phyloP scores from a whole-genome alignment of 768 basidiomycete genomes.

The Chalciporus sphaerocephalus region DNA sequence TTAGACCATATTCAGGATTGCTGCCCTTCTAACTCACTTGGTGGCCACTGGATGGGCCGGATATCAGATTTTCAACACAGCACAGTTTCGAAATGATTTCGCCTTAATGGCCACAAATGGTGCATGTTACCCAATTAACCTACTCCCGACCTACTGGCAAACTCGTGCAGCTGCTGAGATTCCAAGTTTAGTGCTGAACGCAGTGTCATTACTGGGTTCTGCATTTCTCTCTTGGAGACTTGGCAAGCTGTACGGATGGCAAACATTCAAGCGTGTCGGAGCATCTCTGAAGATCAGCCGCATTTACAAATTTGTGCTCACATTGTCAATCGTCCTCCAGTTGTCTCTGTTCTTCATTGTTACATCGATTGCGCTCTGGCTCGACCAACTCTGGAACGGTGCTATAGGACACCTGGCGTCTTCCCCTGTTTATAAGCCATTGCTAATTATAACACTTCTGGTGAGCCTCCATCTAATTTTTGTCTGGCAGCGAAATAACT shows the following conservation, averaged over 20 bases:
- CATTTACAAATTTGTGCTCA: constrained; percentile 67
- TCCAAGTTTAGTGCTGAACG: constrained; percentile 59
- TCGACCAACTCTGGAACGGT: constrained; percentile 71
- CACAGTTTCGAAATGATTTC: constrained; percentile 54
- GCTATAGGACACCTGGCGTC: constrained; percentile 53
- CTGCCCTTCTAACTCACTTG: constrained; percentile 68
- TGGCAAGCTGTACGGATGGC: constrained; percentile 79
- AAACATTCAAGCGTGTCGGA: constrained; percentile 83
- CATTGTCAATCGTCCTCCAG: constrained; percentile 68
- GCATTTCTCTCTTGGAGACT: constrained; percentile 68
- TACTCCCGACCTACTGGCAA: constrained; percentile 65
- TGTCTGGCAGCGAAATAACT: constrained; percentile 1
- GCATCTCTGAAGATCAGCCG: constrained; percentile 70
- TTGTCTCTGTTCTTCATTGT: constrained; percentile 76
- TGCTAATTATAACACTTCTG: constrained; percentile 52
- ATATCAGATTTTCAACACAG: constrained; percentile 61
- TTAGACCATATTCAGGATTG: constrained; percentile 37
- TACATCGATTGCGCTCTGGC: constrained; percentile 65
- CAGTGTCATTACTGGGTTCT: constrained; percentile 55
- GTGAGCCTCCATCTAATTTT: constrained; percentile 40
- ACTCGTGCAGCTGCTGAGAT: constrained; percentile 58
- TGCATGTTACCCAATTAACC: constrained; percentile 51
- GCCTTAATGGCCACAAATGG: constrained; percentile 55
- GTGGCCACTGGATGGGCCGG: constrained; percentile 70
- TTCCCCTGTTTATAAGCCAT: constrained; percentile 47